Evolutionary conservation across 768 basidiomycete genomes (phyloP).

Genomic region (Tulasnella sp.): DNA sequence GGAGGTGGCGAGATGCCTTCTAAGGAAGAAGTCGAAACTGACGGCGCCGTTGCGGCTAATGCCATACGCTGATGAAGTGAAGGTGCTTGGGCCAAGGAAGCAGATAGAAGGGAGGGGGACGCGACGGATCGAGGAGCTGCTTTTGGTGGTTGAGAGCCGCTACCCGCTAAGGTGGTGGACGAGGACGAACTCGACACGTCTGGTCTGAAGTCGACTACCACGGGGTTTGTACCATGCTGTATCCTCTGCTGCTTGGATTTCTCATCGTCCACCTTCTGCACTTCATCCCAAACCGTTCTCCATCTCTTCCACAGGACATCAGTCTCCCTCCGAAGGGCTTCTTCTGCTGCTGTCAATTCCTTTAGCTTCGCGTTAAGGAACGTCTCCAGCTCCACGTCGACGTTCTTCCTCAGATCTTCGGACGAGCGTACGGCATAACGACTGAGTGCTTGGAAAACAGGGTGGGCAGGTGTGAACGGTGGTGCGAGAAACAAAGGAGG

Average conservation of each 20-base stretch:
- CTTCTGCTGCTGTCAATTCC: background rate
- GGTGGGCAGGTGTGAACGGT: constrained; percentile 13
- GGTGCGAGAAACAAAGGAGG: constrained; percentile 13
- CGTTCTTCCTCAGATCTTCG: constrained; percentile 6
- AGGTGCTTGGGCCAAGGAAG: constrained; percentile 8
- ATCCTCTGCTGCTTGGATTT: background rate
- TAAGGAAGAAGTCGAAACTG: background rate
- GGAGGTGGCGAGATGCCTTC: background rate
- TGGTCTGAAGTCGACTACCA: background rate
- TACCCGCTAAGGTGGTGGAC: background rate
- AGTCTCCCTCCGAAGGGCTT: background rate
- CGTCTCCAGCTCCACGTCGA: constrained; percentile 2
- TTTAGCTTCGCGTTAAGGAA: constrained; percentile 2
- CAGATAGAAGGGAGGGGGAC: constrained; percentile 7
- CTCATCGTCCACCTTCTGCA: background rate
- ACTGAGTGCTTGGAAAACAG: constrained; percentile 7
- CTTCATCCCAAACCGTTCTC: background rate
- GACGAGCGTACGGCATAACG: constrained; percentile 4
- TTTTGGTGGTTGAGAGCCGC: background rate
- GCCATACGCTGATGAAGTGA: constrained; percentile 10
- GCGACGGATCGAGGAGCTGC: background rate
- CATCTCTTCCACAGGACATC: constrained; percentile 12
- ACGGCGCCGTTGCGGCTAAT: background rate
- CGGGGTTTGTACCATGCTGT: background rate
- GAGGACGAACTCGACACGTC: background rate